Conservation (phyloP, 1,284 basidiomycete species). For the Xerocomus nothofagi region DNA sequence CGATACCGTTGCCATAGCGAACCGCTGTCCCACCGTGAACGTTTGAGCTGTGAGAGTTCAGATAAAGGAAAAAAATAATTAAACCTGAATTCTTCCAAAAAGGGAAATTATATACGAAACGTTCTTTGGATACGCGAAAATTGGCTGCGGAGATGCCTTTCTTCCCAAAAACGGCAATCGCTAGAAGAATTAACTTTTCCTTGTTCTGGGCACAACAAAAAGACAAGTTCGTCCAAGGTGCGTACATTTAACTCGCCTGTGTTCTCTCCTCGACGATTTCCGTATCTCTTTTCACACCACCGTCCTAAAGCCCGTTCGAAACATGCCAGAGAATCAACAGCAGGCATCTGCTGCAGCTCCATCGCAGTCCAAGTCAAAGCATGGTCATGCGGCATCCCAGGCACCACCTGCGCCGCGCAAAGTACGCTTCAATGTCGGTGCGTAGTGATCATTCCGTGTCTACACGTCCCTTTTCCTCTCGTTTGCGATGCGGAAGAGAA, state of each 20-base stretch:
- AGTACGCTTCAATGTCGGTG: conserved; percentile 91
- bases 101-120: conserved; percentile 9
- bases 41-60: no score
- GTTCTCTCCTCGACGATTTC: conserved; percentile 14
- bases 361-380: conserved; percentile 53
- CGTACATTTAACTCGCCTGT: conserved; percentile 8
- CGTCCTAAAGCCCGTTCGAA: not conserved
- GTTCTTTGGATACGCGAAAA: conserved; percentile 4
- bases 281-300: not conserved
- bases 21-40: not conserved
- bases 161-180: conserved; percentile 9
- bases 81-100: not conserved
- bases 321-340: conserved; percentile 30
- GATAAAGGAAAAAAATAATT: not conserved
- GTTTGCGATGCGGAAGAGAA: not conserved
- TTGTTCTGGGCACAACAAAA: conserved; percentile 26
- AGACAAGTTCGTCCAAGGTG: conserved; percentile 4
- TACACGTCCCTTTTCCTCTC: not conserved
- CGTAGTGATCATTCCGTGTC: conserved; percentile 35
- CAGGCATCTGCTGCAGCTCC: conserved; percentile 13
- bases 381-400: conserved; percentile 58
- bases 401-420: conserved; percentile 75
- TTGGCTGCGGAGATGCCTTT: not conserved
- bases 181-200: conserved; percentile 7
- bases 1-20: conserved; percentile 4